phyloP scores from a whole-genome alignment of 1,284 basidiomycete species.

The Heterobasidion irregulare region DNA sequence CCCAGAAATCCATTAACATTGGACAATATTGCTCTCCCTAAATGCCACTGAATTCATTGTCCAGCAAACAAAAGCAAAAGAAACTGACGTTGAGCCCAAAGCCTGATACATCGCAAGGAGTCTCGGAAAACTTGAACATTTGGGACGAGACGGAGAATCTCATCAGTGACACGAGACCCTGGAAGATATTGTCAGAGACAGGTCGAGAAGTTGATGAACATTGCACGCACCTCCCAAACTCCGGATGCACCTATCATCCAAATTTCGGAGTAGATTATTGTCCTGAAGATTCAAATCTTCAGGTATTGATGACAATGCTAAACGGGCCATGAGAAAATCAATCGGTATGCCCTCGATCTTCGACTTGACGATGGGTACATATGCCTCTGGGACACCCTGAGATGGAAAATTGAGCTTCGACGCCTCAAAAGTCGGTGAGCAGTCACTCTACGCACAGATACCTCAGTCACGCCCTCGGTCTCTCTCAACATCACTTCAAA shows the following conservation, averaged over 20 bases:
- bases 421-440: background rate
- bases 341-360: slow-evolving; percentile 91
- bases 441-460: slow-evolving; percentile 61
- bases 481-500: slow-evolving; percentile 89
- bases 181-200: slow-evolving; percentile 4
- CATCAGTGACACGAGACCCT: slow-evolving; percentile 96
- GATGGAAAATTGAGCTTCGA: slow-evolving; percentile 10
- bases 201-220: background rate
- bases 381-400: slow-evolving; percentile 93
- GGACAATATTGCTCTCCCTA: slow-evolving; percentile 93
- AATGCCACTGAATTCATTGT: slow-evolving; percentile 7
- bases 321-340: slow-evolving; percentile 89
- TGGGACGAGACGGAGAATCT: slow-evolving; percentile 92
- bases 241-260: slow-evolving; percentile 92
- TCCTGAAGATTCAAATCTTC: slow-evolving; percentile 88
- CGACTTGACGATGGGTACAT: slow-evolving; percentile 90
- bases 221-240: slow-evolving; percentile 79
- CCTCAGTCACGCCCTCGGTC: slow-evolving; percentile 81
- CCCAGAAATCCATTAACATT: slow-evolving; percentile 98
- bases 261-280: slow-evolving; percentile 85
- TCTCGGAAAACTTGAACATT: slow-evolving; percentile 93
- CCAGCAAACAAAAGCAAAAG: slow-evolving; percentile 1
- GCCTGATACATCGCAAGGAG: slow-evolving; percentile 90
- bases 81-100: slow-evolving; percentile 92
- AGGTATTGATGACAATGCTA: slow-evolving; percentile 80